Conservation (phyloP, 805 yeast species). For the Lachancea thermotolerans region DNA sequence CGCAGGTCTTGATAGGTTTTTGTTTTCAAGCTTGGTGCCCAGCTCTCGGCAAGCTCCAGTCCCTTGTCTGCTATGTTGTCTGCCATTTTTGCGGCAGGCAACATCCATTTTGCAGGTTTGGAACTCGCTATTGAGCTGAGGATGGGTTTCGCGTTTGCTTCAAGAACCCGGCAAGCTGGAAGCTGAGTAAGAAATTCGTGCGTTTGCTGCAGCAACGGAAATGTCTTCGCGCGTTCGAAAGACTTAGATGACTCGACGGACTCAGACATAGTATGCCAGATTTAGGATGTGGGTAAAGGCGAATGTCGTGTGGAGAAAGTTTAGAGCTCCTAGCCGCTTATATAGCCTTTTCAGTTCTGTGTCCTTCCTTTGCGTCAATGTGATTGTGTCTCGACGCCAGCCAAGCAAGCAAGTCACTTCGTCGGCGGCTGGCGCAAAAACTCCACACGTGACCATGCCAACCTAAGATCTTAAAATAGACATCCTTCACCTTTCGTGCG, state of each 20-base stretch:
- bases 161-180: conserved; percentile 33
- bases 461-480: too few relatives aligned
- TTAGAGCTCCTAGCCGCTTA: too few relatives aligned
- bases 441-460: too few relatives aligned
- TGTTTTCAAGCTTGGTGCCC: conserved; percentile 54
- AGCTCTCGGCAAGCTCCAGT: conserved; percentile 50
- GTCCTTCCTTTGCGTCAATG: too few relatives aligned
- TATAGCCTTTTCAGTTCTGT: too few relatives aligned
- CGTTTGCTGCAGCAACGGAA: conserved; percentile 43
- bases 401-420: too few relatives aligned
- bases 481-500: too few relatives aligned
- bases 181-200: conserved; percentile 30
- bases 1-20: conserved; percentile 44
- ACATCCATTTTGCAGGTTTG: conserved; percentile 31
- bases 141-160: conserved; percentile 31
- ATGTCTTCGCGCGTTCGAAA: conserved; percentile 38
- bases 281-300: too few relatives aligned
- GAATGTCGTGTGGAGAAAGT: too few relatives aligned
- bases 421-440: too few relatives aligned
- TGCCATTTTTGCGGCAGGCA: conserved; percentile 40
- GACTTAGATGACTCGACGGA: conserved; percentile 21
- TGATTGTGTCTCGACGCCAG: too few relatives aligned
- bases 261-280: background rate
- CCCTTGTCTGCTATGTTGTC: conserved; percentile 51
- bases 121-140: conserved; percentile 26